Conservation (phyloP, 2,329 filamentous ascomycete species). For the Helicocarpus griseus region DNA sequence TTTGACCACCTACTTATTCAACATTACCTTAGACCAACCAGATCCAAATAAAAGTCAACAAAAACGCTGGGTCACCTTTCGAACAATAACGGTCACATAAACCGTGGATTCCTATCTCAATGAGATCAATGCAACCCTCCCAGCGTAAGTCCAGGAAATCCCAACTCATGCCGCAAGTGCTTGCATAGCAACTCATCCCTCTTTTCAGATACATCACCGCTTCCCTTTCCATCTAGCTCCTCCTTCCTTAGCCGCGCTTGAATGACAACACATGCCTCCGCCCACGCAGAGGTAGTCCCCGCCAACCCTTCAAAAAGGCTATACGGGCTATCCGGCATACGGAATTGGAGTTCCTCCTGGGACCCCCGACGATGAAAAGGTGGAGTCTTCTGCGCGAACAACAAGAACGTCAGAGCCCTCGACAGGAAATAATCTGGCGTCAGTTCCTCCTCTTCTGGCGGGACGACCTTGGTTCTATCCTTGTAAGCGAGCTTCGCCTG, state of each 20-base stretch:
- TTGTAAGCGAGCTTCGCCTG: conserved; percentile 17
- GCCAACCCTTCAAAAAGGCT: conserved; percentile 31
- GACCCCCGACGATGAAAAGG: conserved; percentile 23
- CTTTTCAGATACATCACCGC: background rate
- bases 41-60: too few relatives aligned
- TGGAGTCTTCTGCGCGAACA: conserved; percentile 28
- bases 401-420: conserved; percentile 26
- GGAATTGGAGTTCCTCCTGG: conserved; percentile 19
- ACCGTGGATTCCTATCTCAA: too few relatives aligned
- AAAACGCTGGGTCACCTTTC: too few relatives aligned
- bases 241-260: conserved; percentile 26
- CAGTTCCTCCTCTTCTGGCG: conserved; percentile 12
- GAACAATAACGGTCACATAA: too few relatives aligned
- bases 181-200: conserved; percentile 1
- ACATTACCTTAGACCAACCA: too few relatives aligned
- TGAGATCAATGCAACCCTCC: background rate
- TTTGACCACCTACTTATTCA: too few relatives aligned
- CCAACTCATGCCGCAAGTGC: background rate
- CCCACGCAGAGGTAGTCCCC: conserved; percentile 33
- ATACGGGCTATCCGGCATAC: conserved; percentile 33
- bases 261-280: conserved; percentile 29
- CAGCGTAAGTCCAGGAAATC: conserved; percentile 1
- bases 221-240: conserved; percentile 11
- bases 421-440: conserved; percentile 30
- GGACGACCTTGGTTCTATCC: conserved; percentile 9